Base-by-base conservation (phyloP, 2,329 filamentous ascomycete genomes). In the Pyrenophora teres region DNA sequence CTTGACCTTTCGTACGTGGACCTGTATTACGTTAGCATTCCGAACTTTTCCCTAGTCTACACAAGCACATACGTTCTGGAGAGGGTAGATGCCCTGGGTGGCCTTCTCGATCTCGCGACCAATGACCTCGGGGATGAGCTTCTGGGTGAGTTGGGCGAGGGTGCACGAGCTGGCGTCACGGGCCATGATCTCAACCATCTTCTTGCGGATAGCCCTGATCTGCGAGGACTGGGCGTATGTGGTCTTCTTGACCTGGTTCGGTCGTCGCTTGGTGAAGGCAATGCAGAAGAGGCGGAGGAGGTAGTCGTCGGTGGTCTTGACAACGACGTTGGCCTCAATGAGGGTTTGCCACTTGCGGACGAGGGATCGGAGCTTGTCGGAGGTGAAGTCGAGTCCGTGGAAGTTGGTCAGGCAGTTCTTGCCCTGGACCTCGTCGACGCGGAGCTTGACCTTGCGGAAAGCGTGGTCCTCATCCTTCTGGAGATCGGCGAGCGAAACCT, bases 361-460 rank as follows among this genome's bases (percentile, higher is more conserved):
- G 67, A 99, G 88, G 63, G 94, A 97, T 77, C 94, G 90, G 73
- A 99, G 89, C 87, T 99, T 99, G 87, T 99, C 94, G 72, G 94
- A 97, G 77, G 94, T 99, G 89, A 99, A 97, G 83, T 99, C 94
- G 78, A 99, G 87, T 72, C 94, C 94, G 87, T 99, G 92, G 89
- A 99, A 99, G 88, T 97, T 97, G 85, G 94, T 97, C 80, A 99
- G 83, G 84, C 94, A 97, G 88, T 96, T 97, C 88, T 97, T 97
- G 85, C 94, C 94, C 84, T 99, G 94, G 63, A 99, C 87, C 83
- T 99, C 94, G 76, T 99, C 94, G 73, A 97, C 90, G 68, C 94
- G 88, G 77, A 99, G 92, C 86, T 96, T 96, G 78, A 99, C 85
- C 87, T 99, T 99, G 83, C 94, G 93, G 90, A 97, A 99, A 57